Evolutionary conservation across 441 rosid genomes (phyloP).

Genomic region (Omphalea diandra): DNA sequence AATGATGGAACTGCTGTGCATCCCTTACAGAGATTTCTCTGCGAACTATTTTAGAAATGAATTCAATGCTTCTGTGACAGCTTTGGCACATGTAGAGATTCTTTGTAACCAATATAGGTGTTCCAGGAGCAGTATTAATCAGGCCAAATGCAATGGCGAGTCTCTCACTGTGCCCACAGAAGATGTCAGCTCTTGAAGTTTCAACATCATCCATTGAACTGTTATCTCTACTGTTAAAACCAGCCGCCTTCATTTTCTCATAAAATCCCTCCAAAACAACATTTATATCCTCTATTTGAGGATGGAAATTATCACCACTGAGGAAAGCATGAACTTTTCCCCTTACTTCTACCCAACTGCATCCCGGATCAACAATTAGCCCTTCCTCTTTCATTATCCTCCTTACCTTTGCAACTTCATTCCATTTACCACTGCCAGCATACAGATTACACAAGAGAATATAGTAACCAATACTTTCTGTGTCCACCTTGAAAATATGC

Average conservation of each 20-base stretch:
- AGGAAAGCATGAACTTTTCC: constrained; percentile 94
- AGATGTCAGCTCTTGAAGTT: constrained; percentile 63
- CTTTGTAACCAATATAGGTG: constrained; percentile 86
- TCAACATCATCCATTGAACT: constrained; percentile 41
- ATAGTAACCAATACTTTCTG: constrained; percentile 62
- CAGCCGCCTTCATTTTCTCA: constrained; percentile 65
- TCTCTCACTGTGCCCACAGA: constrained; percentile 95
- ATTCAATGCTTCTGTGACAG: constrained; percentile 67
- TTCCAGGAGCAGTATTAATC: constrained; percentile 81
- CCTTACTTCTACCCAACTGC: constrained; percentile 93
- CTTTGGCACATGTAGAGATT: constrained; percentile 79
- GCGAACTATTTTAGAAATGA: constrained; percentile 78
- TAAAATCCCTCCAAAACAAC: constrained; percentile 64
- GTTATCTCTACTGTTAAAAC: constrained; percentile 31
- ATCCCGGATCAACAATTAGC: constrained; percentile 82
- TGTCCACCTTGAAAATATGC: constrained; percentile 56
- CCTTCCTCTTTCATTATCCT: constrained; percentile 71
- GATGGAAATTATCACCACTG: constrained; percentile 65
- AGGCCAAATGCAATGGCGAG: constrained; percentile 76
- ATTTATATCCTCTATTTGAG: constrained; percentile 63
- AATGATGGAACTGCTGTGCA: constrained; percentile 77
- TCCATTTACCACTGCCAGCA: constrained; percentile 71
- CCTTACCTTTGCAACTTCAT: constrained; percentile 69
- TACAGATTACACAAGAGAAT: constrained; percentile 66
- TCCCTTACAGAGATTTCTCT: constrained; percentile 87